phyloP scores from a whole-genome alignment of 78 protist genomes.

The Dictyostelium intermedium region DNA sequence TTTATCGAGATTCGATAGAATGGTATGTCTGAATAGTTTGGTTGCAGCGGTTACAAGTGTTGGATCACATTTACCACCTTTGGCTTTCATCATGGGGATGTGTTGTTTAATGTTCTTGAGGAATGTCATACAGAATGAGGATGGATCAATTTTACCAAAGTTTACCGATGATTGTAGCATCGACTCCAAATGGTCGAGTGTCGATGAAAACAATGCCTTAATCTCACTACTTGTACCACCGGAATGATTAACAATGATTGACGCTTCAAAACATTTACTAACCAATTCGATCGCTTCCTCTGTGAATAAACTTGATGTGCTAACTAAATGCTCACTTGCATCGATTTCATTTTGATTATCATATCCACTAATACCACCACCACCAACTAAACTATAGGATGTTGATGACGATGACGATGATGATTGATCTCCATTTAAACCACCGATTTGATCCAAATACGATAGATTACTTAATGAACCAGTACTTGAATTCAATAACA shows the following conservation, averaged over 20 bases:
- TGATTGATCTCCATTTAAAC: background rate
- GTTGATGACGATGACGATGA: background rate
- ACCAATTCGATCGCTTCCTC: conserved; percentile 55
- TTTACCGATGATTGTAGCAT: background rate
- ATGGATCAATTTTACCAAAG: conserved; percentile 16
- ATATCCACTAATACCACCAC: background rate
- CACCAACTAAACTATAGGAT: background rate
- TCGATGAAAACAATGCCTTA: background rate
- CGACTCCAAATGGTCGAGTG: background rate
- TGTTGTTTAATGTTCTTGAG: conserved; percentile 15
- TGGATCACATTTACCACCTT: conserved; percentile 47
- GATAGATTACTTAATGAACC: background rate
- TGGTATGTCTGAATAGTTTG: conserved; percentile 24
- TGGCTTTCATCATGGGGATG: background rate
- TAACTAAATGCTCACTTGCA: background rate
- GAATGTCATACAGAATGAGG: background rate
- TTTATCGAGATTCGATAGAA: conserved; percentile 28
- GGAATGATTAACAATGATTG: background rate
- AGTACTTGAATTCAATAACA: background rate
- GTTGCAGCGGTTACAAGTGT: conserved; percentile 44
- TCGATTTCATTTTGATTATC: conserved; percentile 11
- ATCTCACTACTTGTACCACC: background rate
- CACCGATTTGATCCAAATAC: background rate
- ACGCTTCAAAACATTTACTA: conserved; percentile 28
- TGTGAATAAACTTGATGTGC: conserved; percentile 14